Conservation (phyloP, 169 alveolate species). For the Eimeria maxima region DNA sequence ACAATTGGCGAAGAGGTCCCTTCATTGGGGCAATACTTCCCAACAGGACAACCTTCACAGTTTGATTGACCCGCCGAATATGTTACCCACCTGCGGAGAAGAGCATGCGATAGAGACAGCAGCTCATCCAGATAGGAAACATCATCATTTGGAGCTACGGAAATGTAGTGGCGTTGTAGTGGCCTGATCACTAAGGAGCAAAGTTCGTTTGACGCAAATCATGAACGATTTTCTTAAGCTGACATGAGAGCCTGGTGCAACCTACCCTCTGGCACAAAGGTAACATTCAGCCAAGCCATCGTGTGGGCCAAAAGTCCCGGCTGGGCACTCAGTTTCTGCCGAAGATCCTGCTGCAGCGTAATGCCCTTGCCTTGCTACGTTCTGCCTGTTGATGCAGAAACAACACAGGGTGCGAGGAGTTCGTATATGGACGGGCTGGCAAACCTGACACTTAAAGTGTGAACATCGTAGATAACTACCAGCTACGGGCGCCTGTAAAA, state of each 20-base stretch:
- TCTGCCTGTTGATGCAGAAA: conserved; percentile 22
- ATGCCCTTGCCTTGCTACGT: conserved; percentile 19
- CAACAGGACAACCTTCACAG: conserved; percentile 18
- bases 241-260: background rate
- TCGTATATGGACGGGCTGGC: background rate
- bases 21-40: conserved; percentile 65
- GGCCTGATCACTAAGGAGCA: background rate
- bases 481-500: background rate
- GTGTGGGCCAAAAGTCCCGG: conserved; percentile 62
- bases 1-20: conserved; percentile 30
- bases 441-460: background rate
- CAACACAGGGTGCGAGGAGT: background rate
- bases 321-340: conserved; percentile 26
- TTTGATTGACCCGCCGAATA: background rate
- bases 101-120: background rate
- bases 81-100: conserved; percentile 9
- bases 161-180: background rate
- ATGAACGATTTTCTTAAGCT: background rate
- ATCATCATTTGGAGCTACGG: background rate
- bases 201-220: background rate
- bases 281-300: conserved; percentile 76
- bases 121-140: background rate
- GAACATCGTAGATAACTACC: background rate
- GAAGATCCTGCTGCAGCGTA: conserved; percentile 75
- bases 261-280: conserved; percentile 74